Evolutionary conservation across 139 green algal species (phyloP).

Genomic region (Trebouxia sp.): DNA sequence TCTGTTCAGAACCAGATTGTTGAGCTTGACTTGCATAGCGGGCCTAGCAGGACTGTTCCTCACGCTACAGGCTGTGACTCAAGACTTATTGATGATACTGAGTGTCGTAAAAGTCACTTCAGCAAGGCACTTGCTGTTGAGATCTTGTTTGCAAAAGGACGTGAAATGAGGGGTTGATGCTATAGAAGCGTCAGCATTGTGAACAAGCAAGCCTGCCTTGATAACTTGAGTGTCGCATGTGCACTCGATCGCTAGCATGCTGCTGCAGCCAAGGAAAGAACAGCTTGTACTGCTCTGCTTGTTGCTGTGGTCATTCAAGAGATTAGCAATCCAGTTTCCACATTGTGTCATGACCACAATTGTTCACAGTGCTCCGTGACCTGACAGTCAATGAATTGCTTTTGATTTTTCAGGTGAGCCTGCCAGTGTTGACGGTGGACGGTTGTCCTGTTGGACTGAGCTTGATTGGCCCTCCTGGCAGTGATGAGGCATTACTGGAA

Average conservation of each 20-base stretch:
- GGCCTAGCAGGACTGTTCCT: slow-evolving; percentile 75
- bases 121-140: no score
- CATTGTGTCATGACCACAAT: neutral
- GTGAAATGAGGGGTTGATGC: no score
- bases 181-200: no score
- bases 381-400: neutral
- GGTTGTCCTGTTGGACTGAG: slow-evolving; percentile 80
- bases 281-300: no score
- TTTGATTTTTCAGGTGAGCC: slow-evolving; percentile 57
- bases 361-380: neutral
- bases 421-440: slow-evolving; percentile 69
- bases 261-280: no score
- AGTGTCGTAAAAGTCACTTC: neutral
- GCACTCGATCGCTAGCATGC: no score
- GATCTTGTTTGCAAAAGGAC: no score
- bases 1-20: slow-evolving; percentile 56
- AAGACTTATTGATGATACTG: neutral
- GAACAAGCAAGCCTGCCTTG: no score
- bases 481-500: slow-evolving; percentile 78
- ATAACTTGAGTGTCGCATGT: no score
- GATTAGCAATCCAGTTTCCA: no score
- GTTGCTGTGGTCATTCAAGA: no score
- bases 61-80: neutral
- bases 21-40: slow-evolving; percentile 80
- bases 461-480: slow-evolving; percentile 72